These are phyloP conservation scores for Colletotrichum costaricense DNA, from an alignment of 2,329 filamentous ascomycete species.

Conservation along the genomic window DNA sequence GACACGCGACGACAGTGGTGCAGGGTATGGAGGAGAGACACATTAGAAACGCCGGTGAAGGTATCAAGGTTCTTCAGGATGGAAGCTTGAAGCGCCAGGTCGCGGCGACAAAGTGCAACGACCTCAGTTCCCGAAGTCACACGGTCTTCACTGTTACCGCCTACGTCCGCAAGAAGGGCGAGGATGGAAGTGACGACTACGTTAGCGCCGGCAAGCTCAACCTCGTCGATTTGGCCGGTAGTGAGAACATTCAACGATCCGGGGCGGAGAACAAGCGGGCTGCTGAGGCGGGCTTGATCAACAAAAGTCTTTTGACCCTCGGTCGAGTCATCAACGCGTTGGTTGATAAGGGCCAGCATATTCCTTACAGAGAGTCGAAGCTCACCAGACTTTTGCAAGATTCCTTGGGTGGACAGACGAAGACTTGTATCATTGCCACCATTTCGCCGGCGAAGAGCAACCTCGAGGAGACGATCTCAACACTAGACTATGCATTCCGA, in stretches of 20 bases:
- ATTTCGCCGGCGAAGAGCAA: conserved; percentile 95
- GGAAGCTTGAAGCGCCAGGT: conserved; percentile 96
- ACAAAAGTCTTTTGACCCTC: conserved; percentile 95
- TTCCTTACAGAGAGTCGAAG: conserved; percentile 94
- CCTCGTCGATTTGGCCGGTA: conserved; percentile 94
- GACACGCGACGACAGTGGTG: conserved; percentile 86
- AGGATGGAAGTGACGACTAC: conserved; percentile 90
- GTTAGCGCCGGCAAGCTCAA: conserved; percentile 94
- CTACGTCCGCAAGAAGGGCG: conserved; percentile 83
- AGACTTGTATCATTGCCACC: conserved; percentile 98
- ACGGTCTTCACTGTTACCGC: conserved; percentile 97
- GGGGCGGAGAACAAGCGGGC: conserved; percentile 98
- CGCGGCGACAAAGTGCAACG: conserved; percentile 99
- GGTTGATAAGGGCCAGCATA: conserved; percentile 89
- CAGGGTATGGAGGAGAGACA: conserved; percentile 98
- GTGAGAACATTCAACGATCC: conserved; percentile 96
- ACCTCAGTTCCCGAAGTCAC: conserved; percentile 95
- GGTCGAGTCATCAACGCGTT: conserved; percentile 97
- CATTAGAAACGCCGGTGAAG: conserved; percentile 85
- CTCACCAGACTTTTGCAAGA: conserved; percentile 80
- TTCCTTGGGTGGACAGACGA: conserved; percentile 93
- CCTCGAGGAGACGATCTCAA: conserved; percentile 97
- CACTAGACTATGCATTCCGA: conserved; percentile 95
- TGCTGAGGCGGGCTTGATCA: conserved; percentile 94
- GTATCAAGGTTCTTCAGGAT: conserved; percentile 87